A percentile compares a stretch with the other conserved stretches of the same genome.
Conservation (phyloP, 768 basidiomycete species). For the Russula earlei region DNA sequence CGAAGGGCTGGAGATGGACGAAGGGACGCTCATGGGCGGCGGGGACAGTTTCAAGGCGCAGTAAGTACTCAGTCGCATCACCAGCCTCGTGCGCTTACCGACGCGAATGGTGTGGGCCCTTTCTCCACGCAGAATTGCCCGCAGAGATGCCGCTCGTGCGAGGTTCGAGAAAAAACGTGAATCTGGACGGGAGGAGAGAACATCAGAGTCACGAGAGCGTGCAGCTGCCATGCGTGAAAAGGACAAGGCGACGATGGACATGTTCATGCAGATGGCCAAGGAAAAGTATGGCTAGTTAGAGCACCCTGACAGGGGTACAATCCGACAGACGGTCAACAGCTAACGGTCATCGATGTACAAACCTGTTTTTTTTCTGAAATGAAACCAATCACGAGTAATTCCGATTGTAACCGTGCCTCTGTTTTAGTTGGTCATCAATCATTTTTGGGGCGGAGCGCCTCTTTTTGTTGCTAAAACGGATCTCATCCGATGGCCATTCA, state of each 20-base stretch:
- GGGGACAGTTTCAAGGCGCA: slow-evolving; percentile 73
- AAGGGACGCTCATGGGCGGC: slow-evolving; percentile 72
- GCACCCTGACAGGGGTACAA: no score
- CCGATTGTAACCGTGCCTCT: no score
- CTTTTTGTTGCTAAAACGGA: no score
- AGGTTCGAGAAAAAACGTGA: slow-evolving; percentile 47
- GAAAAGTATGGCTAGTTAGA: slow-evolving; percentile 48
- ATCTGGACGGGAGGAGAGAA: slow-evolving; percentile 38
- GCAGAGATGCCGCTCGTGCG: slow-evolving; percentile 60
- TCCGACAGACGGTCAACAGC: no score
- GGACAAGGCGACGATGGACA: slow-evolving; percentile 91
- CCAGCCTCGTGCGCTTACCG: neutral
- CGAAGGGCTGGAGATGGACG: slow-evolving; percentile 73
- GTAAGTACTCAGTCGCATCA: slow-evolving; percentile 36
- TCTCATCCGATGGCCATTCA: no score
- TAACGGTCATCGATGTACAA: no score
- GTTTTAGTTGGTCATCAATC: no score
- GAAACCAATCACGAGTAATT: no score
- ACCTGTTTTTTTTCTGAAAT: no score
- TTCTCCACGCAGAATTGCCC: slow-evolving; percentile 46
- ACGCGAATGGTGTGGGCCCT: neutral
- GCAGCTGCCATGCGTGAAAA: slow-evolving; percentile 57
- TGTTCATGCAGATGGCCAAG: slow-evolving; percentile 91
- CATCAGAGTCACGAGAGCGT: slow-evolving; percentile 48
- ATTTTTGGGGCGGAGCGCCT: no score